Evolutionary conservation across 75 land plant species (phyloP).

Genomic region (Picea glauca): DNA sequence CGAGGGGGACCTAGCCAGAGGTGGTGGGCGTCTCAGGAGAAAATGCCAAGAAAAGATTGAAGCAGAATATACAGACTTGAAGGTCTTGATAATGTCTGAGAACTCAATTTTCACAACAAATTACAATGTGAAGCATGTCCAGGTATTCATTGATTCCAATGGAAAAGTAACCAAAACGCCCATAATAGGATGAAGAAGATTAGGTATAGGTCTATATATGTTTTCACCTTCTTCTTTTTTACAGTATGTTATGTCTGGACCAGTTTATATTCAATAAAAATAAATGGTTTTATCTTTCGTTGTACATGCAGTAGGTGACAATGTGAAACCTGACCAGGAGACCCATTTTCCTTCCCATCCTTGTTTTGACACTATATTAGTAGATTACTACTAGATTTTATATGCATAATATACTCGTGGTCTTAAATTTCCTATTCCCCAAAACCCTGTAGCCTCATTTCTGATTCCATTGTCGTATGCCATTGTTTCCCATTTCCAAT

Average conservation of each 20-base stretch:
- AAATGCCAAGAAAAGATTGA: slow-evolving; percentile 5
- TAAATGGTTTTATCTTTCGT: background rate
- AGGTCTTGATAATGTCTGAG: background rate
- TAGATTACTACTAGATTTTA: too few species aligned
- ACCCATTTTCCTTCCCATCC: too few species aligned
- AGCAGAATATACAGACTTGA: background rate
- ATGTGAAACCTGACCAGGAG: too few species aligned
- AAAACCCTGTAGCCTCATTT: too few species aligned
- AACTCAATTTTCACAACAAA: background rate
- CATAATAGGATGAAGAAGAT: background rate
- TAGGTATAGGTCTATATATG: background rate
- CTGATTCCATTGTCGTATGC: too few species aligned
- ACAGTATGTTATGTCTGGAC: background rate
- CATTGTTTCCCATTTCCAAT: too few species aligned
- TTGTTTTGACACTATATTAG: too few species aligned
- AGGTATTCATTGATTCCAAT: slow-evolving; percentile 2
- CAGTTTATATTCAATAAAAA: background rate
- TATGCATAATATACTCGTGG: too few species aligned
- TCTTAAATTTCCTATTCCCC: too few species aligned
- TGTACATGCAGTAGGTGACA: too few species aligned
- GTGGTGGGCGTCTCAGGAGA: background rate
- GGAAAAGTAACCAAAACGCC: background rate
- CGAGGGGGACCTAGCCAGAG: too few species aligned
- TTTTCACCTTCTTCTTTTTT: background rate
- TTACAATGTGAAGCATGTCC: background rate